Conservation (phyloP, 805 yeast species). For the Suhomyces prunicola region DNA sequence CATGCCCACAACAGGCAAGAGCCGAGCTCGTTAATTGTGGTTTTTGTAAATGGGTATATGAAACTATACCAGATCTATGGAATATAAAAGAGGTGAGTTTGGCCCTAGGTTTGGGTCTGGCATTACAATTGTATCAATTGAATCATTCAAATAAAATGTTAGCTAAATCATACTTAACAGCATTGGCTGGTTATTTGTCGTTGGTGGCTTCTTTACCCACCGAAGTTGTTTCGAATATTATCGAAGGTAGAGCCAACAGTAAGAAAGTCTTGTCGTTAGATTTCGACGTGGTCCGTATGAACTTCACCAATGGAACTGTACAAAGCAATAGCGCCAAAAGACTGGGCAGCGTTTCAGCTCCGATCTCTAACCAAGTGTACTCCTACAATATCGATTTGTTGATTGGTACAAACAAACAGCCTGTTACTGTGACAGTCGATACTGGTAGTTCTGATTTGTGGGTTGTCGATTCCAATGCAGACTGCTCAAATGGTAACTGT, state of each 20-base stretch:
- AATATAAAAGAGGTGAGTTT: no score
- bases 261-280: not conserved
- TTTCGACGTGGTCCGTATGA: not conserved
- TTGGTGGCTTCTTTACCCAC: not conserved
- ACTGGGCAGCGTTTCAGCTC: not conserved
- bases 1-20: not conserved
- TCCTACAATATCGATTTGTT: not conserved
- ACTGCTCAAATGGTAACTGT: not conserved
- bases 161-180: not conserved
- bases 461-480: not conserved
- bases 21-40: not conserved
- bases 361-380: not conserved
- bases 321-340: not conserved
- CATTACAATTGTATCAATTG: no score
- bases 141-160: not conserved
- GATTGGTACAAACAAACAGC: not conserved
- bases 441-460: constrained; percentile 1
- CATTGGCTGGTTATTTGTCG: not conserved
- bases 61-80: not conserved
- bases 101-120: no score
- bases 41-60: not conserved
- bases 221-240: not conserved
- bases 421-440: not conserved
- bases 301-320: not conserved
- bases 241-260: not conserved